Evolutionary conservation across 129 eudicot genomes (phyloP).

Genomic region (Gnaphalium uliginosum): DNA sequence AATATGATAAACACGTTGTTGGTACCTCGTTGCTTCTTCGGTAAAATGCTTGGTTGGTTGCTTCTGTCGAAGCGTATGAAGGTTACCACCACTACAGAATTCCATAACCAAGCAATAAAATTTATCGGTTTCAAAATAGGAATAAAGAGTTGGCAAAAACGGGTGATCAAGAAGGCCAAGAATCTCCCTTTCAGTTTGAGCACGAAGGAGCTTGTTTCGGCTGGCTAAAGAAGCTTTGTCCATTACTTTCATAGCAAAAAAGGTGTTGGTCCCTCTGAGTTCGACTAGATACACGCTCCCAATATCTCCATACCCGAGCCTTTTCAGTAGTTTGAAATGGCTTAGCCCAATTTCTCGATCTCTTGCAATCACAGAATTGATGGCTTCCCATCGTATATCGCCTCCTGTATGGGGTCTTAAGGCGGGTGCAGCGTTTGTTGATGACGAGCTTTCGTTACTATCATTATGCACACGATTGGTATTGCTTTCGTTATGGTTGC

Average conservation of each 20-base stretch:
- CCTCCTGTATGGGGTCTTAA: constrained; percentile 26
- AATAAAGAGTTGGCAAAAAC: constrained; percentile 24
- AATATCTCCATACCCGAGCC: constrained; percentile 23
- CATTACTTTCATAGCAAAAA: constrained; percentile 28
- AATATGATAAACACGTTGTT: neutral
- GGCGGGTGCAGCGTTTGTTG: constrained; percentile 15
- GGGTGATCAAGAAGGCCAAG: constrained; percentile 32
- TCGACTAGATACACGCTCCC: constrained; percentile 24
- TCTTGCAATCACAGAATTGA: constrained; percentile 18
- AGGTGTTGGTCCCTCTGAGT: constrained; percentile 24
- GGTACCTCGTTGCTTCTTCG: constrained; percentile 20
- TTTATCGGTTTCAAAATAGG: constrained; percentile 20
- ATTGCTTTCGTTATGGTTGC: neutral
- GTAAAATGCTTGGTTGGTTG: constrained; percentile 26
- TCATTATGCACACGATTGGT: constrained; percentile 6
- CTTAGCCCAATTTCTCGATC: constrained; percentile 17
- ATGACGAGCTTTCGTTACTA: constrained; percentile 20
- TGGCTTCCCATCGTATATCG: constrained; percentile 25
- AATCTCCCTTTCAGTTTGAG: constrained; percentile 30
- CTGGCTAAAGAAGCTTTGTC: constrained; percentile 24
- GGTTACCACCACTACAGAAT: constrained; percentile 21
- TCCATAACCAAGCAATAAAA: constrained; percentile 28
- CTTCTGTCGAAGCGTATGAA: constrained; percentile 24
- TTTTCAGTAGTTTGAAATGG: constrained; percentile 22
- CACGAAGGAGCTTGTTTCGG: constrained; percentile 18